Base-by-base conservation (phyloP, 257 asterid species). In the Salvia miltiorrhiza region DNA sequence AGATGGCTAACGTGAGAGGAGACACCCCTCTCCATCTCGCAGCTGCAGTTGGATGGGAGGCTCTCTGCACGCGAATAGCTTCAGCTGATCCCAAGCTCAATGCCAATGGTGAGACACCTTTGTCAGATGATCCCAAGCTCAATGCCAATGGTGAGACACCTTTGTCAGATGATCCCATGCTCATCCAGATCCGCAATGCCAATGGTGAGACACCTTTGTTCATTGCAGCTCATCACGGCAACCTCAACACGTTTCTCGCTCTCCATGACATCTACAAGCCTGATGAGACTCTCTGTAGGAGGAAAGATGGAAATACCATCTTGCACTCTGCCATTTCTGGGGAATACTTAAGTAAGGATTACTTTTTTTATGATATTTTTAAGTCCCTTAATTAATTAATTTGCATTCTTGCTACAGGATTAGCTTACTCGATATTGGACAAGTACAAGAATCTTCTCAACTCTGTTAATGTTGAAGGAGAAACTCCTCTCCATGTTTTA, bases 21-120 rank as follows among this genome's bases (percentile, higher is more conserved):
- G 67, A 82, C 76, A 82, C 86, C 0, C 80, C 86, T 48, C 88
- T 85, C 39, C 90, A 85, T 32, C 68, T 85, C 1, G 88, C 90
- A n/a, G 88, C 90, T 9, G 78, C 79, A 3, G 77, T 75, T 17
- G 85, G 90, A 26, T 76, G 80, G 69, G 75, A 17, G 11, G 19
- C 10, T 0, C 55, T 78, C 0, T 80, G 85, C 39, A 0, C 16
- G 0, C 19, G 40, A 47, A 70, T 85, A 16, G 79, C 73, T 3
- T 1, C 28, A 2, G 14, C 7, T 67, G 20, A 41, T 33, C 19
- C 1, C 4, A 6, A 58, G 9, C 77, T 76, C 23, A 85, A 83
- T 71, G 3, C 0, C 7, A 69, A 73, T 9, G 69, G 72, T 3
- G 90, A 82, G 76, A 82, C 86, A 0, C 88, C 90, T 10, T 69